Evolutionary conservation across 2,329 filamentous ascomycete species (phyloP).

Genomic region (Talaromyces marneffei): DNA sequence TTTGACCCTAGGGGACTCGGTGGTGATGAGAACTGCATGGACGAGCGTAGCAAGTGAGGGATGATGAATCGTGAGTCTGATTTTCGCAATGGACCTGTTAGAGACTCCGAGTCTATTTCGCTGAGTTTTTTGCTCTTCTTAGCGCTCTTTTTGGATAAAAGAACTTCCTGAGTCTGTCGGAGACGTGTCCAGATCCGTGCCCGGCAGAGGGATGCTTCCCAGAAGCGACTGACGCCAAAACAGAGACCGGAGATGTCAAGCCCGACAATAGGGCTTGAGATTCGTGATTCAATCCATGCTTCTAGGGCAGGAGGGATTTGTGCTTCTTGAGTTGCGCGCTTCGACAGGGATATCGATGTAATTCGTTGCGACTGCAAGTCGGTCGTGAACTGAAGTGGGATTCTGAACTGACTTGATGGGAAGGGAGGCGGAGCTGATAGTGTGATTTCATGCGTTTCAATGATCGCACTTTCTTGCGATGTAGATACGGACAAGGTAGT

Average conservation of each 20-base stretch:
- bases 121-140: background rate
- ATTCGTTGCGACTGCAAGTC: constrained; percentile 31
- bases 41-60: constrained; percentile 34
- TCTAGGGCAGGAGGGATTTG: constrained; percentile 27
- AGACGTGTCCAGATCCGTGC: constrained; percentile 34
- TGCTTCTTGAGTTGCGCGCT: constrained; percentile 16
- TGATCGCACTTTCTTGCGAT: constrained; percentile 16
- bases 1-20: background rate
- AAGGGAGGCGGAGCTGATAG: constrained; percentile 35
- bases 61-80: constrained; percentile 26
- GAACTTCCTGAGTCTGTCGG: constrained; percentile 21
- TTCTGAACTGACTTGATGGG: constrained; percentile 27
- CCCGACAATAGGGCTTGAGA: constrained; percentile 30
- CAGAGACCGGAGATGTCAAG: constrained; percentile 38
- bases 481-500: constrained; percentile 21
- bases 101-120: background rate
- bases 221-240: constrained; percentile 39
- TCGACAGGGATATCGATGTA: constrained; percentile 28
- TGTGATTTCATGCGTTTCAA: constrained; percentile 32
- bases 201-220: constrained; percentile 35
- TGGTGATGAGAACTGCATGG: constrained; percentile 27
- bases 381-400: constrained; percentile 31
- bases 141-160: constrained; percentile 10
- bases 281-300: constrained; percentile 31
- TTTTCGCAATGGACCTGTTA: constrained; percentile 17